These are phyloP conservation scores for Ceratobasidium sp. DNA, from an alignment of 1,284 basidiomycete species.

Conservation along the genomic window DNA sequence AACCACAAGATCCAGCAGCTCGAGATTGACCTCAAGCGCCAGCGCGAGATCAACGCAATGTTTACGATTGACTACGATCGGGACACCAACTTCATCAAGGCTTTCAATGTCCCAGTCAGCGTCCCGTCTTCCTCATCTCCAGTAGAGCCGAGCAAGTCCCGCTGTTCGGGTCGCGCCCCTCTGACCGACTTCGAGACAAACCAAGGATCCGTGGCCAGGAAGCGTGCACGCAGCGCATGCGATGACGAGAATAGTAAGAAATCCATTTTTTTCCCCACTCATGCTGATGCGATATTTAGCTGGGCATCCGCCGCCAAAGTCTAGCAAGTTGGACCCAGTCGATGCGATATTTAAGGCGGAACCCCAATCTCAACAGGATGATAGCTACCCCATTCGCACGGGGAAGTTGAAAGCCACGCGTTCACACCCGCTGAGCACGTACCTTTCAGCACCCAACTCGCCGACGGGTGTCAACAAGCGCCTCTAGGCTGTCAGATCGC, in stretches of 20 bases:
- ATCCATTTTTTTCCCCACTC: not conserved
- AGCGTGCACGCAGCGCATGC: not conserved
- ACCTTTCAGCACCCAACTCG: not conserved
- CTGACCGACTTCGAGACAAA: slow-evolving; percentile 20
- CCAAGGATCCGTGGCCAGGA: not conserved
- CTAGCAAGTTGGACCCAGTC: not conserved
- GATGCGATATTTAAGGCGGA: not conserved
- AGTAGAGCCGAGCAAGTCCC: not conserved
- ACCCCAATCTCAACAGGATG: not conserved
- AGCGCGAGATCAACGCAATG: slow-evolving; percentile 38
- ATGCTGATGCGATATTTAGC: not conserved
- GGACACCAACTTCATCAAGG: slow-evolving; percentile 19
- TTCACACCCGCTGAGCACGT: not conserved
- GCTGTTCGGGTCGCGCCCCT: not conserved
- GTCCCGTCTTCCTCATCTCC: not conserved
- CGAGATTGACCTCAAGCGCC: slow-evolving; percentile 18
- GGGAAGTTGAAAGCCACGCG: not conserved
- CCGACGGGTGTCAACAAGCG: not conserved
- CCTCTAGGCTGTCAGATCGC: not conserved
- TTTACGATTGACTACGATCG: slow-evolving; percentile 36
- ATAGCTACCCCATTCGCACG: not conserved
- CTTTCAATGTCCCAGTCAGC: slow-evolving; percentile 4
- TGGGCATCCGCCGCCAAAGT: not conserved
- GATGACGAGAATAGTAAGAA: slow-evolving; percentile 1
- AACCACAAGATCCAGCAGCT: slow-evolving; percentile 21